Evolutionary conservation across 169 alveolate species (phyloP).

Genomic region (Miamiensis avidus): DNA sequence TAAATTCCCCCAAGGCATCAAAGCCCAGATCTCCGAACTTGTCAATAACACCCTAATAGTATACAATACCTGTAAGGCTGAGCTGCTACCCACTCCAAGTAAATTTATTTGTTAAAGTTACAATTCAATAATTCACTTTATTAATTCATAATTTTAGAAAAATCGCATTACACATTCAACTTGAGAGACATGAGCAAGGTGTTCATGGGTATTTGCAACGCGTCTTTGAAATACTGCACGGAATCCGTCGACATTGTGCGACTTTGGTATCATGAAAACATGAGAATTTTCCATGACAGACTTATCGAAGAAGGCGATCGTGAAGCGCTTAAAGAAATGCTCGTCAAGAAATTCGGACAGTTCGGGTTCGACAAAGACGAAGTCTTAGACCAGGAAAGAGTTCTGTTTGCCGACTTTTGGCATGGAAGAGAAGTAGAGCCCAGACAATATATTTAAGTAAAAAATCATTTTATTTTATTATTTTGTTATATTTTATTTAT

Average conservation of each 20-base stretch:
- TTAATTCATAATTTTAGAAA: conserved; percentile 45
- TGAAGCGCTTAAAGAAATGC: conserved; percentile 66
- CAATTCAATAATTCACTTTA: conserved; percentile 26
- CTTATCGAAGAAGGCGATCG: conserved; percentile 84
- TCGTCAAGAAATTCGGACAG: conserved; percentile 59
- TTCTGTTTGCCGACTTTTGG: conserved; percentile 88
- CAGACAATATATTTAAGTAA: conserved; percentile 77
- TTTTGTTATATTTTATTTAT: conserved; percentile 72
- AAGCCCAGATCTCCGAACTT: conserved; percentile 59
- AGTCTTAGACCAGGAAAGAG: conserved; percentile 81
- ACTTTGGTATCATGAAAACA: conserved; percentile 90
- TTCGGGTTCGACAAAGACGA: conserved; percentile 59
- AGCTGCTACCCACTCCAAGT: conserved; percentile 92
- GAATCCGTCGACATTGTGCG: conserved; percentile 70
- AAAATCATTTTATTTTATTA: too few relatives aligned
- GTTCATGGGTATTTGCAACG: conserved; percentile 90
- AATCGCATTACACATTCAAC: conserved; percentile 93
- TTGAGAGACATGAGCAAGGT: conserved; percentile 93
- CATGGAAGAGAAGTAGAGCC: conserved; percentile 76
- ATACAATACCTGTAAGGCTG: conserved; percentile 77
- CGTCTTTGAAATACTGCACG: conserved; percentile 69
- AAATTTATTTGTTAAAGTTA: conserved; percentile 38
- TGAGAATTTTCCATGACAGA: conserved; percentile 91
- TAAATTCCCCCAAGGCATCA: conserved; percentile 69
- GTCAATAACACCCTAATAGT: conserved; percentile 79